These are phyloP conservation scores for Hypoxylon crocopeplum DNA, from an alignment of 495 filamentous ascomycete genomes.

Conservation along the genomic window DNA sequence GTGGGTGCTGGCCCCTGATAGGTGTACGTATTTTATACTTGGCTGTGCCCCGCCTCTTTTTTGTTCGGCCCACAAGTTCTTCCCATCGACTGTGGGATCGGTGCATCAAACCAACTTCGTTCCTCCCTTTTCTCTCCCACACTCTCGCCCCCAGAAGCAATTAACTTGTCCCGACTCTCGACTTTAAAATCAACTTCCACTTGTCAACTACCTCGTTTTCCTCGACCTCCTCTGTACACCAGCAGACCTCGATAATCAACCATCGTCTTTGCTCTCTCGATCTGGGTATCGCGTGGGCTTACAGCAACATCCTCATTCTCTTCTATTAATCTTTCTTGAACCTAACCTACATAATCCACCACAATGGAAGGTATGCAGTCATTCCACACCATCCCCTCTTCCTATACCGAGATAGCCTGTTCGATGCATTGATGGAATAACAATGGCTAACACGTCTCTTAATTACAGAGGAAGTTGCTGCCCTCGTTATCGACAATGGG, in stretches of 20 bases:
- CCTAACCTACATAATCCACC: constrained; percentile 54
- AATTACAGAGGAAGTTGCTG: constrained; percentile 95
- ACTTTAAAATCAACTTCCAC: constrained; percentile 62
- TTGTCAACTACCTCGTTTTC: constrained; percentile 51
- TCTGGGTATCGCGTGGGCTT: constrained; percentile 54
- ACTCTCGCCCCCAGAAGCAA: constrained; percentile 35
- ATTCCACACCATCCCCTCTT: constrained; percentile 9
- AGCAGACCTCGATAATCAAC: constrained; percentile 40
- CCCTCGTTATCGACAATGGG: constrained; percentile 99
- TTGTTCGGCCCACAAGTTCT: constrained; percentile 45
- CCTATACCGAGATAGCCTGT: constrained; percentile 1
- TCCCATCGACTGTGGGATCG: constrained; percentile 37
- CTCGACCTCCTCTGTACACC: constrained; percentile 46
- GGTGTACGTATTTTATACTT: constrained; percentile 31
- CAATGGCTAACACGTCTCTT: constrained; percentile 60
- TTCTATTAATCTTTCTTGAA: constrained; percentile 43
- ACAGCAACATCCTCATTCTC: constrained; percentile 40
- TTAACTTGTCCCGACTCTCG: constrained; percentile 42
- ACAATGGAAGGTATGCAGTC: constrained; percentile 62
- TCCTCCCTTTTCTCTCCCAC: constrained; percentile 41
- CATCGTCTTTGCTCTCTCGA: constrained; percentile 50
- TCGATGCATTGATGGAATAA: constrained; percentile 11
- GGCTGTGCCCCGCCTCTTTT: constrained; percentile 39
- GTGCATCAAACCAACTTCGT: constrained; percentile 40
- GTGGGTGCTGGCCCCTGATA: too few relatives aligned